phyloP scores from a whole-genome alignment of 2,329 filamentous ascomycete species.

The Aspergillus floridensis region DNA sequence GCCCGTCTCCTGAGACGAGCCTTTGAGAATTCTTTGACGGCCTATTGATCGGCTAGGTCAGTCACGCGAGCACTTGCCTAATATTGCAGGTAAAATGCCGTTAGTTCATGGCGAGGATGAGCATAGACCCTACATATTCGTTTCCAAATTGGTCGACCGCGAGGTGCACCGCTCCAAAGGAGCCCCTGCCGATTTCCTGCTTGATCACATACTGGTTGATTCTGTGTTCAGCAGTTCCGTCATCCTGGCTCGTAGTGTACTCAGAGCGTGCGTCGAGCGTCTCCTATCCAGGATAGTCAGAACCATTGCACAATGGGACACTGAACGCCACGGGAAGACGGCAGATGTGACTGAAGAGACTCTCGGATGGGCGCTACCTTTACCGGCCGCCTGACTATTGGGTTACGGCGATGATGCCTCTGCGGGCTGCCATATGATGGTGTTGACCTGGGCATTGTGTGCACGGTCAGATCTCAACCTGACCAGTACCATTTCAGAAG shows the following conservation, averaged over 20 bases:
- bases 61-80: background rate
- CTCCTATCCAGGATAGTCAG: slow-evolving; percentile 56
- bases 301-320: background rate
- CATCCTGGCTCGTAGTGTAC: slow-evolving; percentile 79
- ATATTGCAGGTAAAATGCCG: background rate
- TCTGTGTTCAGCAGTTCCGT: slow-evolving; percentile 75
- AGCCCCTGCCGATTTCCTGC: slow-evolving; percentile 94
- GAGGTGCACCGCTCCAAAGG: slow-evolving; percentile 89
- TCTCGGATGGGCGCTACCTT: slow-evolving; percentile 47
- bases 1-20: slow-evolving; percentile 82
- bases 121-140: slow-evolving; percentile 71
- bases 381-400: slow-evolving; percentile 60
- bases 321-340: background rate
- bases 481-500: background rate
- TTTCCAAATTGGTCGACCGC: slow-evolving; percentile 85
- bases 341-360: background rate
- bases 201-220: slow-evolving; percentile 96
- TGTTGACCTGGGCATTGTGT: slow-evolving; percentile 47
- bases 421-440: slow-evolving; percentile 62
- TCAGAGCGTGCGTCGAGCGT: slow-evolving; percentile 86
- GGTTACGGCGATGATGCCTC: slow-evolving; percentile 62
- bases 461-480: background rate
- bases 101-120: background rate
- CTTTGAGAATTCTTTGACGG: slow-evolving; percentile 97
- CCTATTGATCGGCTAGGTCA: slow-evolving; percentile 52